phyloP scores from a whole-genome alignment of 1,284 basidiomycete genomes.

The Rhodotorula sp. region DNA sequence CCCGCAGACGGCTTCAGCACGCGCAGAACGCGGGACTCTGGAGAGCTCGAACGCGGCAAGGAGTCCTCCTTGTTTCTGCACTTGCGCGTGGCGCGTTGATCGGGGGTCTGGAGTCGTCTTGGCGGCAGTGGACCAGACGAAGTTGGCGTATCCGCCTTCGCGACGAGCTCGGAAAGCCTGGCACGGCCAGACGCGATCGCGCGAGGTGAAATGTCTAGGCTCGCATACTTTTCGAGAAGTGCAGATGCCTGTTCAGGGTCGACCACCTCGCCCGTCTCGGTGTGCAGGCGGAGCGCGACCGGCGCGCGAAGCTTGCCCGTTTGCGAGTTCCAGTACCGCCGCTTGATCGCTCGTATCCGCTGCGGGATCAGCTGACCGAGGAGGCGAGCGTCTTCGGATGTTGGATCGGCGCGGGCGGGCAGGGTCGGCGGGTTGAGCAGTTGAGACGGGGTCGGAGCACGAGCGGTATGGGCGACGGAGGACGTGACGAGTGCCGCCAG shows the following conservation, averaged over 20 bases:
- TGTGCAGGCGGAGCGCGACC: constrained; percentile 12
- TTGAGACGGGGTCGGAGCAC: constrained; percentile 53
- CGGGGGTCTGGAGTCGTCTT: constrained; percentile 11
- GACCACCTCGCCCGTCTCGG: not conserved
- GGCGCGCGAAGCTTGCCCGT: constrained; percentile 54
- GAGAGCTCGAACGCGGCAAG: not conserved
- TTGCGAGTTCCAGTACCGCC: constrained; percentile 62
- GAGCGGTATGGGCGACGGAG: constrained; percentile 53
- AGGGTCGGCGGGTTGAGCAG: constrained; percentile 59
- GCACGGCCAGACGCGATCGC: not conserved
- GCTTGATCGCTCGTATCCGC: constrained; percentile 67
- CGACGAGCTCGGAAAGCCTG: constrained; percentile 14
- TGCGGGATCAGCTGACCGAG: constrained; percentile 67
- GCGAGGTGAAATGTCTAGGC: not conserved
- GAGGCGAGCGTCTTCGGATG: constrained; percentile 60
- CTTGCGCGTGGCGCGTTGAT: not conserved
- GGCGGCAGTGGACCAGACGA: constrained; percentile 17
- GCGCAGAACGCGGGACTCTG: not conserved
- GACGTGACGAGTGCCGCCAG: constrained; percentile 61
- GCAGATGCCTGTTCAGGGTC: not conserved
- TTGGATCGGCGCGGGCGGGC: constrained; percentile 59
- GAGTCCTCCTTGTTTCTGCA: not conserved
- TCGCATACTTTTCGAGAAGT: not conserved
- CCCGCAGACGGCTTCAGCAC: constrained; percentile 3
- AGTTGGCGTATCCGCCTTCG: not conserved